phyloP scores from a whole-genome alignment of 2,329 filamentous ascomycete species.

The Botrytis squamosa region DNA sequence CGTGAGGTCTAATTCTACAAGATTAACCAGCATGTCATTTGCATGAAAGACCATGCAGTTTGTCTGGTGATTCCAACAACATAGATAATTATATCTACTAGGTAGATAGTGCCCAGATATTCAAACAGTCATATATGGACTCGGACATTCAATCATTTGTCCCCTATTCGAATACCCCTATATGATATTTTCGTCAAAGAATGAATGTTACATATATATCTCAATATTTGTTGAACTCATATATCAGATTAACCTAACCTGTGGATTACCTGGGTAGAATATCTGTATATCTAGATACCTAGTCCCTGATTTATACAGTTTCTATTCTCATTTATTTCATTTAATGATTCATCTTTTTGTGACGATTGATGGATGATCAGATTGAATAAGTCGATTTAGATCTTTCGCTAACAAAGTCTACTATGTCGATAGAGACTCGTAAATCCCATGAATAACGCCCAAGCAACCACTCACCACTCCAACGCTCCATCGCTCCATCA shows the following conservation, averaged over 20 bases:
- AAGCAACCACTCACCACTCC: not conserved
- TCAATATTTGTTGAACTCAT: not conserved
- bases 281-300: not conserved
- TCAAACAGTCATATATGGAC: not conserved
- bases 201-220: not conserved
- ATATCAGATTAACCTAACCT: not conserved
- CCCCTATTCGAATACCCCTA: not conserved
- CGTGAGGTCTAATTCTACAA: not conserved
- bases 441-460: not conserved
- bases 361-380: not conserved
- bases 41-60: not conserved
- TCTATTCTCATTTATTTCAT: not conserved
- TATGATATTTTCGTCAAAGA: not conserved
- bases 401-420: not conserved
- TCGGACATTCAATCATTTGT: not conserved
- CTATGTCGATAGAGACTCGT: not conserved
- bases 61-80: not conserved
- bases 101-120: not conserved
- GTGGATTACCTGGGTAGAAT: not conserved
- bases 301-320: too few relatives aligned
- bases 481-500: not conserved
- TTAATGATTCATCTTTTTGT: not conserved
- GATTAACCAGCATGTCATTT: not conserved
- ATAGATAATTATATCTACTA: not conserved
- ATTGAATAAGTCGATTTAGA: not conserved